Evolutionary conservation across 345 rosid species (phyloP).

Genomic region (Brassica carinata): DNA sequence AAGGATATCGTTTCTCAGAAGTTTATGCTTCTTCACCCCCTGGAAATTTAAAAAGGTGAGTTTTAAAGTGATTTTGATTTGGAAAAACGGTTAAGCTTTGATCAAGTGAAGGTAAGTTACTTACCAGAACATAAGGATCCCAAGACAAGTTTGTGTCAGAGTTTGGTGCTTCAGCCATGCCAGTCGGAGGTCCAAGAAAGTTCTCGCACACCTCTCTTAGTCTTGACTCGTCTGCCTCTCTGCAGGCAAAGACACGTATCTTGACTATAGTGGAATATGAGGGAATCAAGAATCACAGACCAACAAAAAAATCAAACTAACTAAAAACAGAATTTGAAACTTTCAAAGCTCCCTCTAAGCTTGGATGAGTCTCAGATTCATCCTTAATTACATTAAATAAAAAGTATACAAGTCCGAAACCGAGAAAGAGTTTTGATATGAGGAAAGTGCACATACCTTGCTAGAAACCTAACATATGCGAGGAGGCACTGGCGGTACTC

Average conservation of each 20-base stretch:
- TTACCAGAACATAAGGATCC: conserved; percentile 94
- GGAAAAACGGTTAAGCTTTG: conserved; percentile 1
- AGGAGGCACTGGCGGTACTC: conserved; percentile 97
- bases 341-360: neutral
- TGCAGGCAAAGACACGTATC: conserved; percentile 48
- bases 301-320: neutral
- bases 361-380: conserved; percentile 1
- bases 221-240: conserved; percentile 96
- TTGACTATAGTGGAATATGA: no score
- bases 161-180: conserved; percentile 64
- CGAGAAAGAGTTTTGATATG: neutral
- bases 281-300: neutral
- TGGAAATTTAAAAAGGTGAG: conserved; percentile 33
- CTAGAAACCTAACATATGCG: conserved; percentile 84
- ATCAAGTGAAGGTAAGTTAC: conserved; percentile 29
- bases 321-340: neutral
- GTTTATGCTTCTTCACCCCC: conserved; percentile 95
- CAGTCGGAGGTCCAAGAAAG: conserved; percentile 97
- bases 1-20: conserved; percentile 82
- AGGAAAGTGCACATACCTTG: conserved; percentile 57
- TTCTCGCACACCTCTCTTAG: conserved; percentile 92
- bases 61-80: neutral
- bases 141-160: conserved; percentile 61
- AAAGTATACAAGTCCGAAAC: neutral
- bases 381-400: neutral